Evolutionary conservation across 768 basidiomycete genomes (phyloP).

Genomic region (Tricholoma sp.): DNA sequence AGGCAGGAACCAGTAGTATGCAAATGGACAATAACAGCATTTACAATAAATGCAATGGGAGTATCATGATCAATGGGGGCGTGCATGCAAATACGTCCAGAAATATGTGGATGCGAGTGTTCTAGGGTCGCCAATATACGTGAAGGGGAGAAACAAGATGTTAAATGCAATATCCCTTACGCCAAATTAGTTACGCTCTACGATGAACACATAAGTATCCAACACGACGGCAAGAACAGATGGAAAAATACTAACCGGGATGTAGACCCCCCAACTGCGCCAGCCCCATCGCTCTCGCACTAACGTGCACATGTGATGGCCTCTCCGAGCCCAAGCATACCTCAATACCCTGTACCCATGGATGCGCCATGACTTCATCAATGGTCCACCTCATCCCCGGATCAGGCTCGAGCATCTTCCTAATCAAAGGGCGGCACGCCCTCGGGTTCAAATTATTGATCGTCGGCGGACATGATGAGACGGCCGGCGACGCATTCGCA

Average conservation of each 20-base stretch:
- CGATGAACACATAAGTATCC: background rate
- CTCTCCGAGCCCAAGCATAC: slow-evolving; percentile 66
- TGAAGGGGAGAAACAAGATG: background rate
- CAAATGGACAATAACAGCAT: background rate
- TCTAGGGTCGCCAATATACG: background rate
- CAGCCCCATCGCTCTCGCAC: slow-evolving; percentile 55
- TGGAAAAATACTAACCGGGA: background rate
- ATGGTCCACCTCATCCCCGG: slow-evolving; percentile 71
- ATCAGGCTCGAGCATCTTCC: slow-evolving; percentile 95
- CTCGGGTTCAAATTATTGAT: slow-evolving; percentile 88
- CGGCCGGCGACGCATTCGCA: slow-evolving; percentile 37
- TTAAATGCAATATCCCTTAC: background rate
- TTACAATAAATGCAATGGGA: background rate
- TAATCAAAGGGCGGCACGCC: slow-evolving; percentile 75
- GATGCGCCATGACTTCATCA: slow-evolving; percentile 73
- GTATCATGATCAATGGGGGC: background rate
- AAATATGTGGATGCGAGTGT: background rate
- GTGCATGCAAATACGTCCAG: background rate
- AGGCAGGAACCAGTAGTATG: background rate
- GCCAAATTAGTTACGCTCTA: background rate
- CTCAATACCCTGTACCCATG: slow-evolving; percentile 80
- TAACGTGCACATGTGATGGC: slow-evolving; percentile 69
- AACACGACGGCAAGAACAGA: background rate
- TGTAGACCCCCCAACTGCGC: slow-evolving; percentile 31
- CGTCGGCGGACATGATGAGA: slow-evolving; percentile 54